phyloP scores from a whole-genome alignment of 352 stramenopile genomes.

The Phytophthora brassicae region DNA sequence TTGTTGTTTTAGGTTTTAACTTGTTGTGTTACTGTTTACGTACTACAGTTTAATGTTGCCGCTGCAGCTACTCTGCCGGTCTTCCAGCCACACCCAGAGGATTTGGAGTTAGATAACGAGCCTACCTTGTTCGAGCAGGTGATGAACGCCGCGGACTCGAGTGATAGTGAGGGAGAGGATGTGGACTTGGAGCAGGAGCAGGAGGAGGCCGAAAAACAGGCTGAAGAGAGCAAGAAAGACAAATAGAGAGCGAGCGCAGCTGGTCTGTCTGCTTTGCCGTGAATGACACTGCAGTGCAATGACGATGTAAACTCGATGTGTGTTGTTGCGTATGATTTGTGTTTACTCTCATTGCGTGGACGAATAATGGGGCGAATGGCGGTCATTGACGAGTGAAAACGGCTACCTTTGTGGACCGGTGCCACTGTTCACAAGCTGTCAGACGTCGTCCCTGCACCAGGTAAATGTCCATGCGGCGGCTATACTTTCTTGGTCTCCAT shows the following conservation, averaged over 20 bases:
- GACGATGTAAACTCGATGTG: conserved; percentile 26
- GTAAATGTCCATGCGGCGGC: no score
- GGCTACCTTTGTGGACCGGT: no score
- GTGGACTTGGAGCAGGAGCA: conserved; percentile 48
- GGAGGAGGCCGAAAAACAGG: conserved; percentile 58
- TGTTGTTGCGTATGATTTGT: conserved; percentile 21
- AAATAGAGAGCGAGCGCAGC: conserved; percentile 51
- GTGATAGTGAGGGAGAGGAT: conserved; percentile 86
- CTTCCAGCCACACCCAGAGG: conserved; percentile 97
- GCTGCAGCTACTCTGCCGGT: conserved; percentile 92
- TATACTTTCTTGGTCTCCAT: no score
- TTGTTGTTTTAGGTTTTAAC: no score
- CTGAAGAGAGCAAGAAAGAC: conserved; percentile 64
- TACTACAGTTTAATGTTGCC: conserved; percentile 93
- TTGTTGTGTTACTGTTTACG: no score
- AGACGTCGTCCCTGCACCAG: no score
- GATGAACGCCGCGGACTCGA: conserved; percentile 85
- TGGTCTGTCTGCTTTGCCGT: conserved; percentile 31
- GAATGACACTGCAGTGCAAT: conserved; percentile 28
- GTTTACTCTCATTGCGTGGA: no score
- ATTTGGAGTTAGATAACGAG: conserved; percentile 99
- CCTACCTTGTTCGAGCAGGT: conserved; percentile 99
- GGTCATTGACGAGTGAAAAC: no score
- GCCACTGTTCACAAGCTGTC: no score
- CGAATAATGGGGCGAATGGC: no score